Evolutionary conservation across 495 filamentous ascomycete species (phyloP), one percentile per base, ranked within the genome.

Genomic region (Neurospora intermedia): DNA sequence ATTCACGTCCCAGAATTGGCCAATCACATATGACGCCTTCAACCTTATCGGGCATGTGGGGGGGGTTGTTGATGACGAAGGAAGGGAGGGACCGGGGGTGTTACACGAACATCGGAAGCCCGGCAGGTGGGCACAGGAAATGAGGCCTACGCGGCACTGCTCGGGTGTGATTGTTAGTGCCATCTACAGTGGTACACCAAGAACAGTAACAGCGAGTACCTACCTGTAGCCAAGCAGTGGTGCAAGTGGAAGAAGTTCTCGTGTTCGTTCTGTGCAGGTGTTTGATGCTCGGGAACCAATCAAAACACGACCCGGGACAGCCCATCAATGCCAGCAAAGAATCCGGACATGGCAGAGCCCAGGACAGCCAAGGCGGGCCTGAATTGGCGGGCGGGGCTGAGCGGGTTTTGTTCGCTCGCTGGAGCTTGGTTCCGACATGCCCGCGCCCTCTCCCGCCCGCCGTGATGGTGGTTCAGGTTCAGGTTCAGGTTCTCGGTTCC

Each of bases 41-140:
- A 38, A 66, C 54, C 54, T 35, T 66, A 66, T 66, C 27, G 54
- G 54, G 54, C 13, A 66, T 66, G 54, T 66, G 54, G 54, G 54
- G 54, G 54, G 54, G 0, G 5, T 31, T 62, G 27, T 59, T 31
- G 48, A 59, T 13, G 23, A 7, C 6, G 35, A 38, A 38, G 39
- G 35, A 6, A 38, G 4, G 10, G 23, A 27, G 27, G 48, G 13
- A 16, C 54, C 13, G 54, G 54, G 54, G 54, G 4, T 62, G 54
- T 35, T 62, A 13, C 23, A 66, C 27, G 31, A 18, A 16, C 23
- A 18, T 62, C 27, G 54, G 54, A 66, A 59, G 48, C 10, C 48
- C 48, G 48, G 48, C 48, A 59, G 54, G 54, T 66, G 54, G 6
- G 54, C 54, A 38, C 54, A 66, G 54, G 54, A 66, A 66, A 66